phyloP scores from a whole-genome alignment of 2,329 filamentous ascomycete genomes.

The Metarhizium humberi region DNA sequence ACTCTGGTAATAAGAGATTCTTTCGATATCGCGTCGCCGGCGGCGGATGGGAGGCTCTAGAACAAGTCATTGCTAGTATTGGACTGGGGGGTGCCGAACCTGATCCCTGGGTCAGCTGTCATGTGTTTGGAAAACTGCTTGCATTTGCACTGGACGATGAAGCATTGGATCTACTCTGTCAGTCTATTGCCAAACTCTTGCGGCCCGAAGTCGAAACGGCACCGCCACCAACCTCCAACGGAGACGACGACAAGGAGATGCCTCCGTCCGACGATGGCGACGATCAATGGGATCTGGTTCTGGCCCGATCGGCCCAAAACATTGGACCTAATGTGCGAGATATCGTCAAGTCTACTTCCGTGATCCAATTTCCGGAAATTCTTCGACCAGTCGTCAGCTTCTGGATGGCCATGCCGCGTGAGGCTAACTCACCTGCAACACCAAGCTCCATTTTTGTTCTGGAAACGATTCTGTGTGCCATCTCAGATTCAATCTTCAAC shows the following conservation, averaged over 20 bases:
- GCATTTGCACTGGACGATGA: slow-evolving; percentile 75
- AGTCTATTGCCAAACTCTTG: slow-evolving; percentile 32
- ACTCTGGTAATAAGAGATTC: slow-evolving; percentile 80
- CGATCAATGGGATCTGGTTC: slow-evolving; percentile 28
- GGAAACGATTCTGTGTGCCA: slow-evolving; percentile 49
- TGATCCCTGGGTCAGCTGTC: slow-evolving; percentile 58
- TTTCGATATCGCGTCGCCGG: slow-evolving; percentile 69
- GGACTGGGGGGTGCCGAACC: slow-evolving; percentile 55
- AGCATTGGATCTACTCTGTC: slow-evolving; percentile 60
- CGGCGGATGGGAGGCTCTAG: slow-evolving; percentile 69
- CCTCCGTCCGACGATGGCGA: slow-evolving; percentile 11
- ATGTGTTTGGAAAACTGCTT: slow-evolving; percentile 75
- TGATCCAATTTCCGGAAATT: slow-evolving; percentile 53
- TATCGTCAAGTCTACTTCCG: slow-evolving; percentile 40
- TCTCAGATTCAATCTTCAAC: slow-evolving; percentile 57
- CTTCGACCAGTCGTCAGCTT: slow-evolving; percentile 52
- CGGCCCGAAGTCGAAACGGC: slow-evolving; percentile 19
- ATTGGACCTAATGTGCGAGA: slow-evolving; percentile 33
- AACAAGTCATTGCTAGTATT: slow-evolving; percentile 61
- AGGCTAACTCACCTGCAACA: slow-evolving; percentile 32
- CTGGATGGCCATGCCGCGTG: slow-evolving; percentile 52
- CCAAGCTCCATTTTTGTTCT: slow-evolving; percentile 56
- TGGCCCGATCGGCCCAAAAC: slow-evolving; percentile 26
- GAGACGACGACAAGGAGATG: slow-evolving; percentile 17
- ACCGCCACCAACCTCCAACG: background rate